Percentiles rank a stretch among this genome's conserved stretches.
Evolutionary conservation across 2,329 filamentous ascomycete species (phyloP).

Genomic region (Cryphonectria radicalis): DNA sequence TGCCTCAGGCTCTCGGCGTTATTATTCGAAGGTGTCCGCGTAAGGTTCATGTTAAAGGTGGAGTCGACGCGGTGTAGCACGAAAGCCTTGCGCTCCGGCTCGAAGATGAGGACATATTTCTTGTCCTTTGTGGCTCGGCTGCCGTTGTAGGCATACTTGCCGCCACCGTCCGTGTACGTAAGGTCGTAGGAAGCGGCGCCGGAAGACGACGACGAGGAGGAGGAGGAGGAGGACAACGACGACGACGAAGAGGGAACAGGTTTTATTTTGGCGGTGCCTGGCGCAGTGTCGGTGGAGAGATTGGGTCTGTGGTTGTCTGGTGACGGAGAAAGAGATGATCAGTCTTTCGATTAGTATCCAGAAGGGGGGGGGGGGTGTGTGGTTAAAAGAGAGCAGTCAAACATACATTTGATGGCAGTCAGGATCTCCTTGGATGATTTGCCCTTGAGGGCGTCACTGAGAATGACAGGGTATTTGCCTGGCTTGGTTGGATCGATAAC

Average conservation of each 20-base stretch:
- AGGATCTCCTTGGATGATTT: conserved; percentile 61
- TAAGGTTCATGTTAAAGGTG: conserved; percentile 87
- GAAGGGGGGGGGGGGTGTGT: neutral
- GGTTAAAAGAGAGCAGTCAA: neutral
- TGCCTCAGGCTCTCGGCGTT: conserved; percentile 67
- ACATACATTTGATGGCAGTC: conserved; percentile 64
- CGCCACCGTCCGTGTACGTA: conserved; percentile 57
- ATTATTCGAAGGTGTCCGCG: conserved; percentile 67
- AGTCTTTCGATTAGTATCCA: conserved; percentile 1
- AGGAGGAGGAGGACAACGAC: conserved; percentile 50
- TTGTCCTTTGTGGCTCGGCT: conserved; percentile 56
- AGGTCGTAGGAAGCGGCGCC: conserved; percentile 60
- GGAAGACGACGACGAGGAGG: conserved; percentile 30
- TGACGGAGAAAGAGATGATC: conserved; percentile 1
- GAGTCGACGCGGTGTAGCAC: conserved; percentile 81
- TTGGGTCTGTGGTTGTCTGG: conserved; percentile 67
- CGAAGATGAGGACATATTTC: conserved; percentile 75
- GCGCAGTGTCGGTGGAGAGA: conserved; percentile 53
- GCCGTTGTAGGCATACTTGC: conserved; percentile 65
- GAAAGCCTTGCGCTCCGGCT: conserved; percentile 73
- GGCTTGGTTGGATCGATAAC: conserved; percentile 63
- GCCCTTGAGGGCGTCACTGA: conserved; percentile 65
- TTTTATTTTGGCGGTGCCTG: conserved; percentile 55
- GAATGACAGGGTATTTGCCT: conserved; percentile 65
- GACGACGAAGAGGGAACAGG: conserved; percentile 40